These are phyloP conservation scores for Leishmania braziliensis DNA, from an alignment of 208 protist genomes.

Conservation along the genomic window DNA sequence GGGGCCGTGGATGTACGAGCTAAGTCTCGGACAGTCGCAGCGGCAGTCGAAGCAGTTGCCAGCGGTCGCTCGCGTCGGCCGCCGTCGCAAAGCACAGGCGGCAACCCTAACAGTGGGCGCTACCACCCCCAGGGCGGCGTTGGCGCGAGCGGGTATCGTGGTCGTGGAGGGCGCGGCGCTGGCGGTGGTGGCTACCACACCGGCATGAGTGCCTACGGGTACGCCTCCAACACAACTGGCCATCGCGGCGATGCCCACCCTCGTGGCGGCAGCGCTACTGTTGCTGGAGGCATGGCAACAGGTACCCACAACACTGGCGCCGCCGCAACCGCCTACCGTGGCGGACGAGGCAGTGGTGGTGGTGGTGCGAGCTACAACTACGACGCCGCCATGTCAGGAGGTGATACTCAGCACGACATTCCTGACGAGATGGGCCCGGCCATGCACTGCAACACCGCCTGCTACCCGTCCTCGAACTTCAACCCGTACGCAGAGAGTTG, in stretches of 20 bases:
- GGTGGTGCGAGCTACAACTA: not conserved
- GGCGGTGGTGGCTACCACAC: slow-evolving; percentile 11
- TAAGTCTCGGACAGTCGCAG: slow-evolving; percentile 26
- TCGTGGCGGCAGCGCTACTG: not conserved
- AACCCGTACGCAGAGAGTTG: slow-evolving; percentile 36
- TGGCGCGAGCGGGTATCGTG: slow-evolving; percentile 11
- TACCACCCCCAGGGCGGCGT: slow-evolving; percentile 10
- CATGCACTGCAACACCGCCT: slow-evolving; percentile 12
- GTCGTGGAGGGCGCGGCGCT: slow-evolving; percentile 9
- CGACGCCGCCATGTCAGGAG: not conserved
- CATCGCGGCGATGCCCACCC: slow-evolving; percentile 4
- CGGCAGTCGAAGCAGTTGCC: slow-evolving; percentile 23
- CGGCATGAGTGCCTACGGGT: slow-evolving; percentile 17
- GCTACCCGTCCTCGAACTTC: slow-evolving; percentile 26
- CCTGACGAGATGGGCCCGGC: slow-evolving; percentile 10
- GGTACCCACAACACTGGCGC: not conserved
- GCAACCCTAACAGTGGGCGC: slow-evolving; percentile 18
- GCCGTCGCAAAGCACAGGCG: slow-evolving; percentile 3
- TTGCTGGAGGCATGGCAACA: not conserved
- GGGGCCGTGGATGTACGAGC: slow-evolving; percentile 29
- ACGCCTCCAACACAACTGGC: slow-evolving; percentile 7
- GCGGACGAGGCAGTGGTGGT: slow-evolving; percentile 13
- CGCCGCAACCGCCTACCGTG: slow-evolving; percentile 20
- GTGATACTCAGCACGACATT: slow-evolving; percentile 3
- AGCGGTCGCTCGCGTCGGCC: slow-evolving; percentile 23